Conservation (phyloP, 139 green algal genomes). For the Auxenochlorella pyrenoidosa region DNA sequence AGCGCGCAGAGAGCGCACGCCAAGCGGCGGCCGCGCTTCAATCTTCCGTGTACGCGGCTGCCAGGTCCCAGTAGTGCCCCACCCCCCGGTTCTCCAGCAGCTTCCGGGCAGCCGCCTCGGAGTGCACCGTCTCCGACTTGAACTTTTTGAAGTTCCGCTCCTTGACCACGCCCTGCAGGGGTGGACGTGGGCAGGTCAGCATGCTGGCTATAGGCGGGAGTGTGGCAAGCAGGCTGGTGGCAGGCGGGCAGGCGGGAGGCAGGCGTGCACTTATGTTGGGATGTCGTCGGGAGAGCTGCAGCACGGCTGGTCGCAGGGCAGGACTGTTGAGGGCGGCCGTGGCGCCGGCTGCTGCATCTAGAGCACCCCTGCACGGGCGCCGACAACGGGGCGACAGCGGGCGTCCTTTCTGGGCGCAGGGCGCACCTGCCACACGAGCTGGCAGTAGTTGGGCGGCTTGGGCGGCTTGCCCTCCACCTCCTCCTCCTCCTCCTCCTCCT, state of each 20-base stretch:
- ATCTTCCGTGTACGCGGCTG: conserved; percentile 51
- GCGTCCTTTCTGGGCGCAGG: too few species aligned
- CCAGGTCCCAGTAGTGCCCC: conserved; percentile 90
- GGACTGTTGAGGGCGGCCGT: too few species aligned
- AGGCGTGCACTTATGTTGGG: too few species aligned
- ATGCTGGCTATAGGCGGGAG: too few species aligned
- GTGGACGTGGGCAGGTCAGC: too few species aligned
- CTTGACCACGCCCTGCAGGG: conserved; percentile 74
- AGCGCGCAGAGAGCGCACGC: too few species aligned
- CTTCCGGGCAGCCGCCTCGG: conserved; percentile 50
- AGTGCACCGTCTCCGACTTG: conserved; percentile 49
- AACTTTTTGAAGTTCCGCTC: conserved; percentile 78
- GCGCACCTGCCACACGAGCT: conserved; percentile 61
- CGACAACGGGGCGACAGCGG: too few species aligned
- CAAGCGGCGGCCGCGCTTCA: background rate
- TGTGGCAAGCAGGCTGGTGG: too few species aligned
- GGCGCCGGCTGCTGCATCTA: too few species aligned
- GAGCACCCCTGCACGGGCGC: too few species aligned
- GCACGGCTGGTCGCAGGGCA: background rate
- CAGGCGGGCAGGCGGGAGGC: too few species aligned
- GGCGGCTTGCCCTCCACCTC: conserved; percentile 1
- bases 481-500: conserved; percentile 59
- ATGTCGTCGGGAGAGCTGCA: background rate
- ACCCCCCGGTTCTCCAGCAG: conserved; percentile 70
- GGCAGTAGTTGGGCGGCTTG: conserved; percentile 57